Evolutionary conservation across 2,329 filamentous ascomycete genomes (phyloP).

Genomic region (Atkinsonella hypoxylon): DNA sequence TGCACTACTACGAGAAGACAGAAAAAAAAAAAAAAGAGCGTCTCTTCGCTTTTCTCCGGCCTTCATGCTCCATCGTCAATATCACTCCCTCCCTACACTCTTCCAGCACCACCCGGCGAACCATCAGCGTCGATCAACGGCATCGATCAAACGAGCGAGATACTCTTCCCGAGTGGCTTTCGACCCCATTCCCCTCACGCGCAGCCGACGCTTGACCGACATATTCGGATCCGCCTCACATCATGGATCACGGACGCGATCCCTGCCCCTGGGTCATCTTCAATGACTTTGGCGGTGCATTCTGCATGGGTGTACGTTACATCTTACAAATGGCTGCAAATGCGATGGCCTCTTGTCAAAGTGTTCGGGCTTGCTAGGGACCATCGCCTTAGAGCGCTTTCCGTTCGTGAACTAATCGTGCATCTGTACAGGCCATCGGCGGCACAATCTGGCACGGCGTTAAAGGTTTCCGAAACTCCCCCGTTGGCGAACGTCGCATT

Average conservation of each 20-base stretch:
- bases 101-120: constrained; percentile 1
- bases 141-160: background rate
- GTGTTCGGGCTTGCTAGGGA: too few relatives aligned
- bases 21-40: background rate
- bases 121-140: background rate
- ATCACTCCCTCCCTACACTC: background rate
- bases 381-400: too few relatives aligned
- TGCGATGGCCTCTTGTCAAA: background rate
- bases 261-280: constrained; percentile 94
- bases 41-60: background rate
- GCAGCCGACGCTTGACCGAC: background rate
- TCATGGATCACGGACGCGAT: constrained; percentile 91
- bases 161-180: background rate
- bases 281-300: constrained; percentile 95
- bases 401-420: too few relatives aligned
- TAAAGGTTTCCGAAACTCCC: constrained; percentile 84
- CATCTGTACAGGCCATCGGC: constrained; percentile 47
- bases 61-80: background rate
- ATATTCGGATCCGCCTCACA: background rate
- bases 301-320: constrained; percentile 77
- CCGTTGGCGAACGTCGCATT: constrained; percentile 88
- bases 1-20: background rate
- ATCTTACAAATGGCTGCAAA: background rate
- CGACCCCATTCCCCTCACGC: background rate
- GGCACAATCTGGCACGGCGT: constrained; percentile 92